A percentile compares a stretch with the other conserved stretches of the same genome.
Evolutionary conservation across 2,329 filamentous ascomycete genomes (phyloP).

Genomic region (Eurotiales sp.): DNA sequence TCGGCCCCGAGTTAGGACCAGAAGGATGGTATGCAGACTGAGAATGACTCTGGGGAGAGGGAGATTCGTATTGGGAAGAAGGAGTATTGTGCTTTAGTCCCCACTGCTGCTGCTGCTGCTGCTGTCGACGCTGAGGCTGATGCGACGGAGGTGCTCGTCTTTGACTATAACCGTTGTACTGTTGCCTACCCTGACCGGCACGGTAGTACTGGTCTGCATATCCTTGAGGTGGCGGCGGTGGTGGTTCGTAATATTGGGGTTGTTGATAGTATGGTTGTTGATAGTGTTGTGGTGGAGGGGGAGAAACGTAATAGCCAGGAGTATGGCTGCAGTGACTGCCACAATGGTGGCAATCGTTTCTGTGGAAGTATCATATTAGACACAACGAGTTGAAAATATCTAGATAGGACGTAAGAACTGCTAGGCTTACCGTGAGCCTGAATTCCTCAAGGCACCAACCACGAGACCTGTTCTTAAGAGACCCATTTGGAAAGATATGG

Average conservation of each 20-base stretch:
- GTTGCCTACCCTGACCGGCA: neutral
- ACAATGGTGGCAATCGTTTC: neutral
- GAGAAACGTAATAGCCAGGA: neutral
- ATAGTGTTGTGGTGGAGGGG: neutral
- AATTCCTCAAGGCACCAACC: neutral
- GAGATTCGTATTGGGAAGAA: neutral
- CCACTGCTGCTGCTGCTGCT: too few species aligned
- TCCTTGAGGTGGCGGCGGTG: neutral
- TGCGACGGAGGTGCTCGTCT: neutral
- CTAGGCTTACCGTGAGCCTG: neutral
- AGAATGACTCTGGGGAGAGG: neutral
- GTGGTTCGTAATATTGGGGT: neutral
- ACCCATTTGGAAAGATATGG: conserved; percentile 4
- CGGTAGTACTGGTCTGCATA: neutral
- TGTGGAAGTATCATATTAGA: neutral
- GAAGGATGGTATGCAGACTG: neutral
- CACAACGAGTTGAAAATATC: too few species aligned
- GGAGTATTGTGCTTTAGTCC: neutral
- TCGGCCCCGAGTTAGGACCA: neutral
- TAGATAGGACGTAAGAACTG: neutral
- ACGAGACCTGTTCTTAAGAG: conserved; percentile 10
- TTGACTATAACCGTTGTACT: neutral
- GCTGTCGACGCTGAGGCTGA: too few species aligned
- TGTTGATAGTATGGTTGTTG: neutral
- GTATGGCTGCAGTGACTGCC: neutral